Percentiles rank a stretch among this genome's conserved stretches.
Conservation (phyloP, 495 filamentous ascomycete species). For the Apiosordaria backusii region DNA sequence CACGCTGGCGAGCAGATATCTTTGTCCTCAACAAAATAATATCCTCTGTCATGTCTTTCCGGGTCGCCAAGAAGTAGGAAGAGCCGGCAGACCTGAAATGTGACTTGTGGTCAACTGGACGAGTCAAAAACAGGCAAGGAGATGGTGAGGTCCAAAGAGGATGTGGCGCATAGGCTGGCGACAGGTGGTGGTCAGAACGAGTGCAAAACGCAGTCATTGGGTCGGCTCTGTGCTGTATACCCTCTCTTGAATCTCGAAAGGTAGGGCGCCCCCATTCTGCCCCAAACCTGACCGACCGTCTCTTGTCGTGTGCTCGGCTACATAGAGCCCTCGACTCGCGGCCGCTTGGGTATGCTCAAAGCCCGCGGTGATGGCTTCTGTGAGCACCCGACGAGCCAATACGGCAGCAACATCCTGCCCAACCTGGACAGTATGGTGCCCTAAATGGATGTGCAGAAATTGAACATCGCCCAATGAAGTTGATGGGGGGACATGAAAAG, state of each 20-base stretch:
- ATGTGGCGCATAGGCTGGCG: constrained; percentile 32
- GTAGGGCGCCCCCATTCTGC: neutral
- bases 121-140: neutral
- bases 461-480: constrained; percentile 9
- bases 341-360: constrained; percentile 16
- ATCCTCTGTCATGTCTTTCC: neutral
- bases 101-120: neutral
- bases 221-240: constrained; percentile 2
- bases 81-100: neutral
- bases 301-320: constrained; percentile 17
- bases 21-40: constrained; percentile 10
- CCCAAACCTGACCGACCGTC: neutral
- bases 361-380: constrained; percentile 26
- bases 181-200: constrained; percentile 22
- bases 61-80: neutral
- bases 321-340: constrained; percentile 34
- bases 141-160: constrained; percentile 30
- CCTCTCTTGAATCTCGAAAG: neutral
- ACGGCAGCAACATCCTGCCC: constrained; percentile 11
- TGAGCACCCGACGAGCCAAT: constrained; percentile 17
- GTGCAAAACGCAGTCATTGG: constrained; percentile 23
- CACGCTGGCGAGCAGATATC: constrained; percentile 6
- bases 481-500: neutral
- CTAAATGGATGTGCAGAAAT: constrained; percentile 18
- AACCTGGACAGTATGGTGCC: constrained; percentile 9